Conservation (phyloP, 2,329 filamentous ascomycete genomes). For the Aspergillus sp. region DNA sequence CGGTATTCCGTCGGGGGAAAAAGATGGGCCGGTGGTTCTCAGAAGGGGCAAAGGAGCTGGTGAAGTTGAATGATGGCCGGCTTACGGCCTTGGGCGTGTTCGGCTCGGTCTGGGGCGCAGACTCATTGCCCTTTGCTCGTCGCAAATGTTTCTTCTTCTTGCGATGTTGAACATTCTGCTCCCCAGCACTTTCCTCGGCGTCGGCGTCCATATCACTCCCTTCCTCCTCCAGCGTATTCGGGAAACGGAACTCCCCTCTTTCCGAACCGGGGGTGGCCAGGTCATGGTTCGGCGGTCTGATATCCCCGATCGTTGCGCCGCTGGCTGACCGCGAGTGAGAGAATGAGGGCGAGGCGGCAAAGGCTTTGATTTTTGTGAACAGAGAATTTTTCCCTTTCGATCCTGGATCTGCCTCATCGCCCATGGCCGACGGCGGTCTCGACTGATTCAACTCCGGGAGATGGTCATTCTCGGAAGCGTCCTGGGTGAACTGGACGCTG, state of each 20-base stretch:
- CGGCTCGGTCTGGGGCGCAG: slow-evolving; percentile 62
- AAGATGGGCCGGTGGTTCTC: slow-evolving; percentile 48
- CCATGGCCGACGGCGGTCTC: slow-evolving; percentile 64
- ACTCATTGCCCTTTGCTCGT: slow-evolving; percentile 53
- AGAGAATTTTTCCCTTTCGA: slow-evolving; percentile 64
- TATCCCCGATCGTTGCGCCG: slow-evolving; percentile 44
- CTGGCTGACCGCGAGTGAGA: slow-evolving; percentile 53
- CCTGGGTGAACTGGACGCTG: slow-evolving; percentile 74
- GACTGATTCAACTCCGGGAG: slow-evolving; percentile 54
- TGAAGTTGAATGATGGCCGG: slow-evolving; percentile 39
- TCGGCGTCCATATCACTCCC: slow-evolving; percentile 74
- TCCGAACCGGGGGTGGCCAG: slow-evolving; percentile 50
- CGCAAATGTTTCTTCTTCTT: slow-evolving; percentile 56
- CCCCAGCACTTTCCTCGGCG: slow-evolving; percentile 82
- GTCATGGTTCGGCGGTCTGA: slow-evolving; percentile 38
- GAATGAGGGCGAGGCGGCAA: slow-evolving; percentile 58
- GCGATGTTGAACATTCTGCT: slow-evolving; percentile 56
- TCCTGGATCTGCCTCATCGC: slow-evolving; percentile 58
- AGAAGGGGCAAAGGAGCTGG: slow-evolving; percentile 49
- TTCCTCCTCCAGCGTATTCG: slow-evolving; percentile 55
- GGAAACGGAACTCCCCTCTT: slow-evolving; percentile 51
- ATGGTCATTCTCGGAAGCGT: slow-evolving; percentile 51
- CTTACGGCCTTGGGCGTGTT: slow-evolving; percentile 59
- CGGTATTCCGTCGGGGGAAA: slow-evolving; percentile 66
- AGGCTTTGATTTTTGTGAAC: slow-evolving; percentile 75